phyloP scores from a whole-genome alignment of 257 asterid species.

The Fraxinus anomala region DNA sequence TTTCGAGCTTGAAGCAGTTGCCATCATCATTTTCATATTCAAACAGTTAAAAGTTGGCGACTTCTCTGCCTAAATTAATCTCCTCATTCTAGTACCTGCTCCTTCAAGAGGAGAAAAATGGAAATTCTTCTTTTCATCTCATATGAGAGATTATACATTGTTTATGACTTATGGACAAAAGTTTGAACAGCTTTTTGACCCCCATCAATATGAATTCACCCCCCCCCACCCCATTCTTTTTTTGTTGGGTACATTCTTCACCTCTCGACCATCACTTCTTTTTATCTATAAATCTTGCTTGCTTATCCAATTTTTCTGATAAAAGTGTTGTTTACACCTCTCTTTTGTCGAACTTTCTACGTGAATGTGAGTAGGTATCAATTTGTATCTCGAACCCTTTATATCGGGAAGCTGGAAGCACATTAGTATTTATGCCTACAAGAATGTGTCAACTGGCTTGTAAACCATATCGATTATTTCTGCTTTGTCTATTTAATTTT shows the following conservation, averaged over 20 bases:
- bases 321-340: neutral
- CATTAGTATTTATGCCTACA: too few species aligned
- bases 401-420: too few species aligned
- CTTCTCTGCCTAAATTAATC: neutral
- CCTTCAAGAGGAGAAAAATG: neutral
- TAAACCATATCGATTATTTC: too few species aligned
- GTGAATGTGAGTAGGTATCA: too few species aligned
- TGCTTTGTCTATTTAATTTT: too few species aligned
- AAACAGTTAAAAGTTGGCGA: conserved; percentile 21
- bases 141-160: neutral
- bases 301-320: too few species aligned
- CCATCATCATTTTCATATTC: conserved; percentile 27
- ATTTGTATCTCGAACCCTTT: too few species aligned
- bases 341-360: too few species aligned
- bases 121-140: neutral
- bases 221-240: too few species aligned
- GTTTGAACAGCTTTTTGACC: neutral
- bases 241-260: neutral
- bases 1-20: conserved; percentile 45
- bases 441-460: too few species aligned
- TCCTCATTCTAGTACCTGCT: neutral
- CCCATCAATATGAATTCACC: neutral
- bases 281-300: neutral
- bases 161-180: neutral
- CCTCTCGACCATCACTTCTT: neutral